Base-by-base conservation (phyloP, 2,329 filamentous ascomycete species). In the Fusarium metavorans region DNA sequence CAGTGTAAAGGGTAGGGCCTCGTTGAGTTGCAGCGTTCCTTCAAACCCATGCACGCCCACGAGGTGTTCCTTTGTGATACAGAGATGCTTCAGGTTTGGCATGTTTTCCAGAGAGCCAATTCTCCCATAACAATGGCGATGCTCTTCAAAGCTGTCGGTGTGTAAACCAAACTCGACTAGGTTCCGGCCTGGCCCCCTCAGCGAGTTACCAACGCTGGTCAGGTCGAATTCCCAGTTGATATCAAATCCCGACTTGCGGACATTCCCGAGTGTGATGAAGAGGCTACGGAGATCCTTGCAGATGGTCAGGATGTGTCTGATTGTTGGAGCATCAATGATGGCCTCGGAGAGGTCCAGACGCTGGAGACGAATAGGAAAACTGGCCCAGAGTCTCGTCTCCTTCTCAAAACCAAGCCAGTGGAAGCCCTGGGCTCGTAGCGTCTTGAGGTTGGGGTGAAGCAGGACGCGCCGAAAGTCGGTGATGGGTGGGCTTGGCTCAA, bases 1-100 rank as follows among this genome's bases (percentile, higher is more conserved):
- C 45, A 67, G 27, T 11, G 56, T 50, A 10, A 4, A 25, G 7
- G 67, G 67, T 18, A 69, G 45, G 14, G 25, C 18, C 34, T 69
- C 67, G 6, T 52, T 32, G 48, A 52, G 18, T 4, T 9, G 6
- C 5, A 48, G 14, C 5, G 7, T 52, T 3, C 27, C 43, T 14
- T 27, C 14, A 1, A 5, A 7, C 11, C 27, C n/a, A 9, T 32
- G 48, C 2, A 2, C 25, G 18, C 48, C 48, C 27, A 63, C 56
- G 8, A 69, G 10, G 18, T 35, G 23, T 3, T 48, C 7, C 10
- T n/a, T 68, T 3, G 41, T 27, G 7, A 69, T 14, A 5, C 4
- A 32, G n/a, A 69, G 67, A 6, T 34, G 35, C 25, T 5, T 41
- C 9, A 69, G 37, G 3, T 6, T 3, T 25, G 18, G 30, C 20